Base-by-base conservation (phyloP, 257 asterid genomes). In the Fraxinus pennsylvanica region DNA sequence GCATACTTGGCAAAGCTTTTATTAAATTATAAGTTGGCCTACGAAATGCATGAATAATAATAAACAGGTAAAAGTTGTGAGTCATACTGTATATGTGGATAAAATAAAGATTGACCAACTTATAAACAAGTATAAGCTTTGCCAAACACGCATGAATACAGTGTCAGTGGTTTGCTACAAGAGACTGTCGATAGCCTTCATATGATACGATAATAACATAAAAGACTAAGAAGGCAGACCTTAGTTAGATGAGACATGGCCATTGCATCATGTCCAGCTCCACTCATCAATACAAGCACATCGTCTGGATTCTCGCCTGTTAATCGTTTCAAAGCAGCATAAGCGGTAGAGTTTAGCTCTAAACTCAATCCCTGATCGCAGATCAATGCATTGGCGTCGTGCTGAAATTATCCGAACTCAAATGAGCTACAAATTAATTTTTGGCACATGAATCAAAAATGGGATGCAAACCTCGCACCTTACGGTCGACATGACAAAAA, bases 261-360 rank as follows among this genome's bases (percentile, higher is more conserved):
- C 99, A 93, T 93, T 36, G 99, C 97, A 83, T 96, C 99, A 65
- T 96, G 98, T 47, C 99, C 99, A 17, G 99, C 99, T 78, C 99
- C 99, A 80, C 99, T 96, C 96, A 93, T 93, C 84, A 93, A 65
- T 27, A 79, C 85, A 7, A 97, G 97, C 84, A 96, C 91, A 47
- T 84, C 86, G 21, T 82, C 87, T 36, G 83, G 76, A 66, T 84
- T 82, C 81, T 92, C 97, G 0, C 88, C 92, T 9, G 86, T 89
- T 45, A 87, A 76, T 75, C 84, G 87, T 67, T 85, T 85, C 66
- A 90, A 83, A 72, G 97, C 93, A 78, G 83, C 70, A 76, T 87
- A 77, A 67, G 94, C 96, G 0, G 97, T 96, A 14, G 92, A 82
- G 73, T 91, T 87, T 32, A 96, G 92, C 83, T 87, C 84, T 38